A percentile compares a stretch with the other conserved stretches of the same genome.
These are phyloP conservation scores for Aureobasidium musti DNA, from an alignment of 2,329 filamentous ascomycete genomes.

Conservation along the genomic window DNA sequence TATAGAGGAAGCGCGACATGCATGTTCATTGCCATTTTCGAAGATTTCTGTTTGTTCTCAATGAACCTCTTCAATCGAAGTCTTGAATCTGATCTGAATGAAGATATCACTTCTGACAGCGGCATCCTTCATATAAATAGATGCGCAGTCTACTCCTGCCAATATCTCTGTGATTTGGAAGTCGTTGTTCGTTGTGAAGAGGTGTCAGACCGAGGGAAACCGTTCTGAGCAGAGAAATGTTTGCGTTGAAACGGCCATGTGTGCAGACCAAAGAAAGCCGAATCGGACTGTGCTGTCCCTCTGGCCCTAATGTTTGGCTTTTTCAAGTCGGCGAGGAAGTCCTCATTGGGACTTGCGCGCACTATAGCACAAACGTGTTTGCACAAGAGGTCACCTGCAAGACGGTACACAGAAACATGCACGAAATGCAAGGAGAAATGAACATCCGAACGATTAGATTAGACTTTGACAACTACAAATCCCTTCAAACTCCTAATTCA, in stretches of 20 bases:
- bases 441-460: not conserved
- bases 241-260: not conserved
- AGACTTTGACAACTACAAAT: not conserved
- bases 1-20: constrained; percentile 37
- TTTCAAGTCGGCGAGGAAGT: not conserved
- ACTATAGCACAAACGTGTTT: not conserved
- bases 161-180: not conserved
- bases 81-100: not conserved
- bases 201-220: not conserved
- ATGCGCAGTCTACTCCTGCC: not conserved
- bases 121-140: constrained; percentile 3
- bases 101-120: not conserved
- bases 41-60: not conserved
- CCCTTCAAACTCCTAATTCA: not conserved
- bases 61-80: not conserved
- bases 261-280: not conserved
- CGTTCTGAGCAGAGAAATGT: not conserved
- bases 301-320: not conserved
- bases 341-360: not conserved
- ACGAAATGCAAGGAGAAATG: not conserved
- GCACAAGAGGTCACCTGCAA: not conserved
- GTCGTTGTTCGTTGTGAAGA: not conserved
- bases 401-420: not conserved
- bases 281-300: not conserved
- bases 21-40: constrained; percentile 18